Evolutionary conservation across 129 eudicot genomes (phyloP), one percentile per base, ranked within the genome.

Genomic region (Calendula officinalis): DNA sequence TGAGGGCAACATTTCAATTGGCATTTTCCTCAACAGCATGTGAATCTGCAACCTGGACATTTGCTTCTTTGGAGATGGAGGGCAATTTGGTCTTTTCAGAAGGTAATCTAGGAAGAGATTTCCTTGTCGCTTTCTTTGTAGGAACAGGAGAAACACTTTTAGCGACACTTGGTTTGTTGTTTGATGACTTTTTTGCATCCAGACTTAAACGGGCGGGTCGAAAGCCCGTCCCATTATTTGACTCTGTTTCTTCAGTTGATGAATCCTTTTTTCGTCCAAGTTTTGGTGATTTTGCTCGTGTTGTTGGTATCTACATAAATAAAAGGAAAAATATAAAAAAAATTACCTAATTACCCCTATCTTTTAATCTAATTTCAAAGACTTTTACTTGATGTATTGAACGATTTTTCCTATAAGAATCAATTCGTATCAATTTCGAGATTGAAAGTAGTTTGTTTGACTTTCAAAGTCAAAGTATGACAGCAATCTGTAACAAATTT

Each of bases 101-200:
- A 10, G 97, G 99, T 71, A 94, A 75, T 75, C 62, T 88, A 37
- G 99, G 97, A 56, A 94, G 97, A 43, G 99, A 94, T 70, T 89
- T 94, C 66, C 97, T 75, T 49, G 34, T 35, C 8, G 99, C 90
- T 71, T 86, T 86, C 81, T 89, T 88, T 6, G 74, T 64, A 34
- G 67, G 76, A 68, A 33, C 72, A 51, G 70, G 34, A 14, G 86
- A 53, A 27, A 70, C 77, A 67, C 73, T 77, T 77, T 85, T 88
- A 47, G 77, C 61, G 11, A 66, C 68, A 3, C 1, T 22, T 22
- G 62, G 35, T 67, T 66, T 74, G 73, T 71, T 77, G 62, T 15
- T 74, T 47, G 68, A 65, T 12, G 81, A 41, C 54, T 68, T 62
- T 58, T 78, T 94, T 46, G 80, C 90, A 69, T 88, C 95, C 78